Conservation (phyloP, 129 eudicot species). For the Flaveria sonorensis region DNA sequence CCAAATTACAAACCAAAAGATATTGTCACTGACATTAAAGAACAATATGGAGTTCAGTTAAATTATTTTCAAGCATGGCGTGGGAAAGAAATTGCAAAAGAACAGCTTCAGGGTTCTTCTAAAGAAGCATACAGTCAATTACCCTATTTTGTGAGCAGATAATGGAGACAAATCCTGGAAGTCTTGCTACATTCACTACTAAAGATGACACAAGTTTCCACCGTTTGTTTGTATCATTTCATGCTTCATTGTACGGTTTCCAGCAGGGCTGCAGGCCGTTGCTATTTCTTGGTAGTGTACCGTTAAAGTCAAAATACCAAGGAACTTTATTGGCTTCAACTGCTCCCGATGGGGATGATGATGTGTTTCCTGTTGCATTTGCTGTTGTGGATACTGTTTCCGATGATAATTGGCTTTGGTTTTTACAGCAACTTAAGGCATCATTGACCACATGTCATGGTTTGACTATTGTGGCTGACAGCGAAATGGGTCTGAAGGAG, state of each 20-base stretch:
- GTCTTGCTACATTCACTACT: conserved; percentile 83
- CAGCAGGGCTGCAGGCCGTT: conserved; percentile 88
- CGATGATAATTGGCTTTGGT: conserved; percentile 90
- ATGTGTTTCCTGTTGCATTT: conserved; percentile 90
- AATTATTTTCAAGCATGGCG: conserved; percentile 99
- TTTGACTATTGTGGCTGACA: conserved; percentile 76
- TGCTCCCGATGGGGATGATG: conserved; percentile 87
- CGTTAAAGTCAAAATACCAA: conserved; percentile 84
- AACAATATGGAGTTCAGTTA: conserved; percentile 80
- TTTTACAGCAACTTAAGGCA: conserved; percentile 67
- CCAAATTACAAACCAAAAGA: conserved; percentile 96
- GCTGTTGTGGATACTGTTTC: conserved; percentile 84
- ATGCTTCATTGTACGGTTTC: conserved; percentile 76
- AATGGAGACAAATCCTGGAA: conserved; percentile 98
- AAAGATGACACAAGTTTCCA: conserved; percentile 92
- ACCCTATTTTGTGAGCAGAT: conserved; percentile 75
- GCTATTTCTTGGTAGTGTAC: conserved; percentile 75
- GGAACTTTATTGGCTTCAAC: conserved; percentile 89
- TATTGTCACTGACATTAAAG: conserved; percentile 80
- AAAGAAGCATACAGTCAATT: conserved; percentile 89
- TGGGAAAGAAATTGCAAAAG: conserved; percentile 95
- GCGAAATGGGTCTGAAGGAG: conserved; percentile 71
- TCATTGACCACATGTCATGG: conserved; percentile 53
- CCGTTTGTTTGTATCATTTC: conserved; percentile 81
- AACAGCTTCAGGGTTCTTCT: conserved; percentile 96